Percentiles rank a stretch among this genome's conserved stretches.
These are phyloP conservation scores for Trichomonas vaginalis DNA, from an alignment of 208 protist genomes.

Conservation along the genomic window DNA sequence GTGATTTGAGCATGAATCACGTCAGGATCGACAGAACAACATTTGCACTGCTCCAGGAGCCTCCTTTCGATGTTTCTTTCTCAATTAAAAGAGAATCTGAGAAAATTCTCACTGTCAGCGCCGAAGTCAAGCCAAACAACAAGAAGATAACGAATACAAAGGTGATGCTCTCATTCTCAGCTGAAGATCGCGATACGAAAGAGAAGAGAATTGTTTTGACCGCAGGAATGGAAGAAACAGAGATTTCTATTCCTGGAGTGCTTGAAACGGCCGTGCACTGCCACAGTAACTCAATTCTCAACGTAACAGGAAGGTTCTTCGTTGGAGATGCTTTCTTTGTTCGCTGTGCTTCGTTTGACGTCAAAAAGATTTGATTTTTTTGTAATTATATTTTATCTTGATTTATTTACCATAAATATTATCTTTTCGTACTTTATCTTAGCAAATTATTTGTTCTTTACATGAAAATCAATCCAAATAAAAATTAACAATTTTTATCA, in stretches of 20 bases:
- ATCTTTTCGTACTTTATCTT: no score
- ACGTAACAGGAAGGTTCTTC: background rate
- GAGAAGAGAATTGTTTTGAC: background rate
- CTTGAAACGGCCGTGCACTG: background rate
- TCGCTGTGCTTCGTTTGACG: background rate
- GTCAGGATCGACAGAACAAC: background rate
- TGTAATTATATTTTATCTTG: no score
- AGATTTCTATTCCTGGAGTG: background rate
- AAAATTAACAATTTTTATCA: no score
- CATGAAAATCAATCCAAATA: no score
- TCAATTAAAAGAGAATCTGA: background rate
- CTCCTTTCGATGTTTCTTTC: background rate
- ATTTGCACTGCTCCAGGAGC: background rate
- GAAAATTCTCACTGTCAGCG: background rate
- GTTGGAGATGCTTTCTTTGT: background rate
- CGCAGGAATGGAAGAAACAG: background rate
- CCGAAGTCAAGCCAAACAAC: background rate
- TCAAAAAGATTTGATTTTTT: background rate
- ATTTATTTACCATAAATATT: no score
- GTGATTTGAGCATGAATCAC: background rate
- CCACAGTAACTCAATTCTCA: background rate
- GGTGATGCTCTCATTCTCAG: background rate
- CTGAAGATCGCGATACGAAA: background rate
- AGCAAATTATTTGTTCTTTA: no score
- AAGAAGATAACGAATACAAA: background rate